Percentiles rank a stretch among this genome's conserved stretches.
Evolutionary conservation across 768 basidiomycete genomes (phyloP).

Genomic region (Kwoniella mangroviensis): DNA sequence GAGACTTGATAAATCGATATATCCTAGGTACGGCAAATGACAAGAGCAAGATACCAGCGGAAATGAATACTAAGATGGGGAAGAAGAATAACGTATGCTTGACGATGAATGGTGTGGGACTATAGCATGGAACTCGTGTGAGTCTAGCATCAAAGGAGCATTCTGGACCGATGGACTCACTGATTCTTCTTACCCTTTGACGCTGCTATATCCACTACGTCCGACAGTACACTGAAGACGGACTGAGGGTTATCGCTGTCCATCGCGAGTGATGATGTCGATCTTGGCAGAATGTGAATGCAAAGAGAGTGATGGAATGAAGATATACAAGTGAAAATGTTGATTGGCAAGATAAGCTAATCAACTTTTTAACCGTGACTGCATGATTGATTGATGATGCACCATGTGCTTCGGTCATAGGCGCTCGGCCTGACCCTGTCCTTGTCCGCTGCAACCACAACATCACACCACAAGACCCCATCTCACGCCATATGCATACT

Average conservation of each 20-base stretch:
- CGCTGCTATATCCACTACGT: constrained; percentile 9
- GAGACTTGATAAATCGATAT: constrained; percentile 32
- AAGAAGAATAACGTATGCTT: constrained; percentile 58
- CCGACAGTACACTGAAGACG: constrained; percentile 19
- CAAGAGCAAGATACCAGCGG: constrained; percentile 57
- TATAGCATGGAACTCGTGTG: background rate
- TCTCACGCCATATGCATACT: too few relatives aligned
- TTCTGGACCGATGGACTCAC: constrained; percentile 6
- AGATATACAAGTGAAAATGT: too few relatives aligned
- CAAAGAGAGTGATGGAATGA: too few relatives aligned
- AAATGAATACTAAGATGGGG: constrained; percentile 57
- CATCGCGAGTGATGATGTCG: background rate
- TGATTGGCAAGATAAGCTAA: too few relatives aligned
- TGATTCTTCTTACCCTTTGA: constrained; percentile 17
- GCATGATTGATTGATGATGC: background rate
- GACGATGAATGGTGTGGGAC: constrained; percentile 40
- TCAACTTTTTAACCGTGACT: too few relatives aligned
- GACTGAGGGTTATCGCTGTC: constrained; percentile 14
- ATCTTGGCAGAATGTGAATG: too few relatives aligned
- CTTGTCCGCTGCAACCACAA: too few relatives aligned
- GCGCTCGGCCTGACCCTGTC: too few relatives aligned
- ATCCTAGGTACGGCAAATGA: constrained; percentile 49
- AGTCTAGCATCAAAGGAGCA: background rate
- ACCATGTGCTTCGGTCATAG: background rate
- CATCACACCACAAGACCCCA: too few relatives aligned